phyloP scores from a whole-genome alignment of 768 basidiomycete genomes.

The Calocybe gangraenosa region DNA sequence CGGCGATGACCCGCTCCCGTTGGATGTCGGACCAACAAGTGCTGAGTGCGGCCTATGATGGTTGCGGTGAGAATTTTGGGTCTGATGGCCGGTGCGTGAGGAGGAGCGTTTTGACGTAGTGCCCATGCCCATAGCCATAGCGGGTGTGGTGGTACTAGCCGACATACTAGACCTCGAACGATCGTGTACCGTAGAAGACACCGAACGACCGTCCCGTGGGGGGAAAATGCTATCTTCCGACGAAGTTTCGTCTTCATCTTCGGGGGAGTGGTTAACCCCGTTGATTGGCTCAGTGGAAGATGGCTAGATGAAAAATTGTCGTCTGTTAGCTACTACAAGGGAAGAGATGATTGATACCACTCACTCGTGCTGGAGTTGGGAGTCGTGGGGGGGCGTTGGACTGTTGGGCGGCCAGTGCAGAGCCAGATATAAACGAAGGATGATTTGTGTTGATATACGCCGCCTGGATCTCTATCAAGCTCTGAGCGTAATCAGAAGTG shows the following conservation, averaged over 20 bases:
- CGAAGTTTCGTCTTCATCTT: conserved; percentile 60
- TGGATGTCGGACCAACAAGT: conserved; percentile 23
- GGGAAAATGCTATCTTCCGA: conserved; percentile 55
- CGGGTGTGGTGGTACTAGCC: conserved; percentile 22
- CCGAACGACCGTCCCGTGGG: conserved; percentile 59
- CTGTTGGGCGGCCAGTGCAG: conserved; percentile 52
- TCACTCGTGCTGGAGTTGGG: conserved; percentile 48
- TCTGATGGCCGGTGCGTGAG: conserved; percentile 27
- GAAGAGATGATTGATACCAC: conserved; percentile 18
- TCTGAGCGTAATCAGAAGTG: conserved; percentile 94
- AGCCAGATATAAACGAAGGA: conserved; percentile 86
- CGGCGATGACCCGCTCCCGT: conserved; percentile 29
- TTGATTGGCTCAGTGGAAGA: conserved; percentile 60
- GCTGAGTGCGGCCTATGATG: conserved; percentile 30
- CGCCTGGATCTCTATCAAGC: conserved; percentile 93
- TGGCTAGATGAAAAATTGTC: conserved; percentile 39
- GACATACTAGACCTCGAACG: conserved; percentile 51
- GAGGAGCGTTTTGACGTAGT: conserved; percentile 29
- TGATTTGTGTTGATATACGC: conserved; percentile 99
- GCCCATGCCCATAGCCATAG: conserved; percentile 23
- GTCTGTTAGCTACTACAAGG: neutral
- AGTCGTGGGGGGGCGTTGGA: conserved; percentile 37
- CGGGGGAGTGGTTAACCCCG: conserved; percentile 39
- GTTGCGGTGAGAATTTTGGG: conserved; percentile 16
- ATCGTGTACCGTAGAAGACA: conserved; percentile 75